Evolutionary conservation across 441 rosid genomes (phyloP).

Genomic region (Gossypium trilobum): DNA sequence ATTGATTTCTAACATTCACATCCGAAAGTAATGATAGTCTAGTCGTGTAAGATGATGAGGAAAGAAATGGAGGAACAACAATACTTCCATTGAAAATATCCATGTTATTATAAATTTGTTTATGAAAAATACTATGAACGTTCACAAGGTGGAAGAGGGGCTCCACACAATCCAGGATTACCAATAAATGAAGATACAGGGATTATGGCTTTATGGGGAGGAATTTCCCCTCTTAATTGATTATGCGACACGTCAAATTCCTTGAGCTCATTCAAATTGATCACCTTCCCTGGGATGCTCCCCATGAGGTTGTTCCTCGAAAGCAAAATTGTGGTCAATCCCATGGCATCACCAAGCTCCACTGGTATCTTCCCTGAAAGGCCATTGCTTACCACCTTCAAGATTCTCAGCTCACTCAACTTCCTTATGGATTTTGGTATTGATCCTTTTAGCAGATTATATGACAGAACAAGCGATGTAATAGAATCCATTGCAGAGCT

Average conservation of each 20-base stretch:
- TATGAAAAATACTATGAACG: conserved; percentile 4
- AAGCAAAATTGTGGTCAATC: conserved; percentile 32
- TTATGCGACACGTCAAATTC: conserved; percentile 41
- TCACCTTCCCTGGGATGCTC: conserved; percentile 29
- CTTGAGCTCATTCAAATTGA: conserved; percentile 31
- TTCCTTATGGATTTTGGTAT: conserved; percentile 39
- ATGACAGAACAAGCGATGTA: conserved; percentile 30
- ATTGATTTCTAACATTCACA: background rate
- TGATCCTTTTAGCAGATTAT: conserved; percentile 32
- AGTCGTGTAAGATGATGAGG: background rate
- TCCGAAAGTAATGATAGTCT: background rate
- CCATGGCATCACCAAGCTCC: conserved; percentile 33
- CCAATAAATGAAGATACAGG: conserved; percentile 34
- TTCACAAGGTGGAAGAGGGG: conserved; percentile 47
- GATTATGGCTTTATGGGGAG: conserved; percentile 28
- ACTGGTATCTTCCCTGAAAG: conserved; percentile 34
- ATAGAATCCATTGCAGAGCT: conserved; percentile 30
- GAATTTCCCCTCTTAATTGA: conserved; percentile 34
- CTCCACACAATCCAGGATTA: conserved; percentile 41
- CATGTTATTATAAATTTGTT: background rate
- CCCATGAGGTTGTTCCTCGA: conserved; percentile 37
- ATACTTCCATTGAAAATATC: background rate
- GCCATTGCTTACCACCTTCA: conserved; percentile 29
- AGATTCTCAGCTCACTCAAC: conserved; percentile 23
- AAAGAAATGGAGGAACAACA: background rate